phyloP scores from a whole-genome alignment of 1,139 yeast genomes.

The Suhomyces yuchorum region DNA sequence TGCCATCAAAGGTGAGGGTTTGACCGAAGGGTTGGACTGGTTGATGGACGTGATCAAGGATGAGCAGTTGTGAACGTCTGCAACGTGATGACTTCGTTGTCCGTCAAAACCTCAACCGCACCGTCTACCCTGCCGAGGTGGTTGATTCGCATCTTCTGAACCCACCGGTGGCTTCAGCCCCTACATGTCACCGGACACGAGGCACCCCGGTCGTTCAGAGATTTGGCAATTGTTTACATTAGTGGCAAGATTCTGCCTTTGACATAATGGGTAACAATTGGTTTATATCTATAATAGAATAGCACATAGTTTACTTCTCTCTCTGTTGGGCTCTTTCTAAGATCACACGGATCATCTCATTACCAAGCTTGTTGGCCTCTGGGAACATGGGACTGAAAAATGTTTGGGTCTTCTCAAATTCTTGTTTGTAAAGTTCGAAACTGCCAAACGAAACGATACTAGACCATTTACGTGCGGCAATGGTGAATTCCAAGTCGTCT shows the following conservation, averaged over 20 bases:
- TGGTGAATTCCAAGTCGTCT: slow-evolving; percentile 84
- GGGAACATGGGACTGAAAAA: slow-evolving; percentile 86
- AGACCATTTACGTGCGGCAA: slow-evolving; percentile 86
- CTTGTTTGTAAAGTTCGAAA: slow-evolving; percentile 67
- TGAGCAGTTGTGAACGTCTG: slow-evolving; percentile 58
- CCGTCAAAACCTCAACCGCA: neutral
- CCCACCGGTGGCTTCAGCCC: neutral
- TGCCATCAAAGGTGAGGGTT: slow-evolving; percentile 94
- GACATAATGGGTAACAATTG: neutral
- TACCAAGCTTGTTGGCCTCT: slow-evolving; percentile 89
- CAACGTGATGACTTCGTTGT: neutral
- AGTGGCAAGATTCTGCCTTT: neutral
- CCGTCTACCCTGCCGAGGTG: neutral
- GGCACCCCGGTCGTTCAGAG: neutral
- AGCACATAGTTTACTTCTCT: slow-evolving; percentile 21
- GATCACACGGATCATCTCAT: slow-evolving; percentile 93
- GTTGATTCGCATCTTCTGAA: neutral
- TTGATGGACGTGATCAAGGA: slow-evolving; percentile 93
- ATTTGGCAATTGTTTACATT: neutral
- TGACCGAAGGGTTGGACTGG: slow-evolving; percentile 97
- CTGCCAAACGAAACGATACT: slow-evolving; percentile 76
- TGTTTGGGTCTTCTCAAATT: slow-evolving; percentile 75
- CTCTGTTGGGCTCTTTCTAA: slow-evolving; percentile 52
- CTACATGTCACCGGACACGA: too few relatives aligned
- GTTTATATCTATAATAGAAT: slow-evolving; percentile 5